phyloP scores from a whole-genome alignment of 1,284 basidiomycete genomes.

The Papiliotrema flavescens region DNA sequence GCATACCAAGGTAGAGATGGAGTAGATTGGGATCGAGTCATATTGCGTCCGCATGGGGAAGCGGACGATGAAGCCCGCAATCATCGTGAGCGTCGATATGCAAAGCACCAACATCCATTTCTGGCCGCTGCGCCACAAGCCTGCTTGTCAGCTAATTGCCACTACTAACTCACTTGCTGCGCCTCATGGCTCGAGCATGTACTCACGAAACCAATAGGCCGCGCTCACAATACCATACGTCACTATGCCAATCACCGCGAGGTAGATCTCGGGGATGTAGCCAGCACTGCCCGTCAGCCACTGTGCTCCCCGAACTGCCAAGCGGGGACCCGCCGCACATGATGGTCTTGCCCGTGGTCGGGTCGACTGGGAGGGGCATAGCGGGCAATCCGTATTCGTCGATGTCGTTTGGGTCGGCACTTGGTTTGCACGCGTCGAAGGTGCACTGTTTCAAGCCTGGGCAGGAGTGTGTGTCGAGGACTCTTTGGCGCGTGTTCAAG shows the following conservation, averaged over 20 bases:
- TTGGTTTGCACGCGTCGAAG: too few relatives aligned
- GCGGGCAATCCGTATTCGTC: not conserved
- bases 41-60: conserved; percentile 45
- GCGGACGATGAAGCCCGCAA: conserved; percentile 42
- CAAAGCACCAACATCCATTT: conserved; percentile 27
- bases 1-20: conserved; percentile 57
- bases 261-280: conserved; percentile 17
- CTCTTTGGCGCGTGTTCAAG: too few relatives aligned
- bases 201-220: conserved; percentile 19
- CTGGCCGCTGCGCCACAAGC: conserved; percentile 13
- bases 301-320: not conserved
- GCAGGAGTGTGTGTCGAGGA: too few relatives aligned
- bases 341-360: conserved; percentile 1
- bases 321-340: conserved; percentile 2
- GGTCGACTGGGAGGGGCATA: not conserved
- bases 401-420: too few relatives aligned
- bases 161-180: not conserved
- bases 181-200: not conserved
- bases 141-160: conserved; percentile 6
- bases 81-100: conserved; percentile 36
- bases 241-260: conserved; percentile 14
- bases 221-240: conserved; percentile 11
- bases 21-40: conserved; percentile 52
- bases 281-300: conserved; percentile 15
- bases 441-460: too few relatives aligned